Percentiles rank a stretch among this genome's conserved stretches.
These are phyloP conservation scores for Tetrapyrgos nigripes DNA, from an alignment of 1,284 basidiomycete genomes.

Conservation along the genomic window DNA sequence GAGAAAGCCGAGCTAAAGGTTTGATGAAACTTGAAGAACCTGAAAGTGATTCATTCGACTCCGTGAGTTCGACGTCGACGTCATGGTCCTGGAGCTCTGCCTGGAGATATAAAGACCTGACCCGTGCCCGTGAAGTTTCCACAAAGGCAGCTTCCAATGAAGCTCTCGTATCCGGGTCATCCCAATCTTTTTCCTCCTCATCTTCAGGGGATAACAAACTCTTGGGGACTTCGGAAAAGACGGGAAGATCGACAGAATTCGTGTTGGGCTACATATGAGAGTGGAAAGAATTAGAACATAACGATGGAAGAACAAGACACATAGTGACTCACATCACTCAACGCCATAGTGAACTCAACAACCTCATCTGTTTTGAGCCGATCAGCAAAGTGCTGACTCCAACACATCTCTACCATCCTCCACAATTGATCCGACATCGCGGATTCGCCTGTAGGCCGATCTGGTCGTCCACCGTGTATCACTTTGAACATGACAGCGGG, in stretches of 20 bases:
- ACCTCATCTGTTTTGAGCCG: conserved; percentile 7
- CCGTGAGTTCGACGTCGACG: not conserved
- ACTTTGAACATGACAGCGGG: conserved; percentile 16
- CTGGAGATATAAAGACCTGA: not conserved
- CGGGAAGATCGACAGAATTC: not conserved
- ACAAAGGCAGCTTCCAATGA: not conserved
- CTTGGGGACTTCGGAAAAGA: not conserved
- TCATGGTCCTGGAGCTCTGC: not conserved
- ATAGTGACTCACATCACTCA: not conserved
- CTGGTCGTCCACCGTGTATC: conserved; percentile 13
- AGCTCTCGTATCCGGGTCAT: not conserved
- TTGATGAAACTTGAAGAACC: not conserved
- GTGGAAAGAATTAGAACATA: no score
- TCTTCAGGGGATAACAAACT: not conserved
- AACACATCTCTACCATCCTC: conserved; percentile 11
- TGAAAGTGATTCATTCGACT: no score
- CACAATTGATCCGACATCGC: conserved; percentile 13
- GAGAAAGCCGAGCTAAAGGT: no score
- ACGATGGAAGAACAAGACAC: not conserved
- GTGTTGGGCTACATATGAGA: not conserved
- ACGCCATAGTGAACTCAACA: conserved; percentile 2
- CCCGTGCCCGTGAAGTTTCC: not conserved
- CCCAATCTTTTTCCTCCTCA: not conserved
- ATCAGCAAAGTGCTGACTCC: conserved; percentile 12
- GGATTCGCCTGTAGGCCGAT: conserved; percentile 5